Evolutionary conservation across 2,329 filamentous ascomycete genomes (phyloP).

Genomic region (Dactylella cylindrospora): DNA sequence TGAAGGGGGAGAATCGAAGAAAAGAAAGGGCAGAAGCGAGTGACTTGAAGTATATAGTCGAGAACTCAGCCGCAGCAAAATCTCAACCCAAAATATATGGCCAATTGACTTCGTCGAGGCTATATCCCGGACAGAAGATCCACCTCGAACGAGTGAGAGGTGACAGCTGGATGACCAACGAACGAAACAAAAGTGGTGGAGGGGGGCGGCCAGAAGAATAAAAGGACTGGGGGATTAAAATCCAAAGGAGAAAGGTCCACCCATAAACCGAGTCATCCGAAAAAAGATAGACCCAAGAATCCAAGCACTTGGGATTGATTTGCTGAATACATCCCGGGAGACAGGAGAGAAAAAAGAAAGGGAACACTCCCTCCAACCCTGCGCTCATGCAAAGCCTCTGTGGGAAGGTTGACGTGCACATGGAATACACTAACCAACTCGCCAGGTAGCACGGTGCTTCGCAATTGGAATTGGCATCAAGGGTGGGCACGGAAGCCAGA

Average conservation of each 20-base stretch:
- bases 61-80: slow-evolving; percentile 4
- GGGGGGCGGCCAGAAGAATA: no score
- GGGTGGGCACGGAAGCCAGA: slow-evolving; percentile 21
- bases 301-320: slow-evolving; percentile 1
- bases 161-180: slow-evolving; percentile 13
- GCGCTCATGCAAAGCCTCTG: slow-evolving; percentile 5
- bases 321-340: neutral
- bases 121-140: slow-evolving; percentile 11
- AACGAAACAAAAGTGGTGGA: slow-evolving; percentile 7
- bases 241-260: no score
- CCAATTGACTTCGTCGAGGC: slow-evolving; percentile 9
- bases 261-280: slow-evolving; percentile 3
- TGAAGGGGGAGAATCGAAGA: slow-evolving; percentile 1
- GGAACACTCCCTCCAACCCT: no score
- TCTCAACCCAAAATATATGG: neutral
- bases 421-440: slow-evolving; percentile 14
- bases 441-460: slow-evolving; percentile 31
- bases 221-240: no score
- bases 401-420: slow-evolving; percentile 6
- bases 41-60: slow-evolving; percentile 12
- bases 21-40: slow-evolving; percentile 1
- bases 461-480: no score
- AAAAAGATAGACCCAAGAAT: slow-evolving; percentile 22
- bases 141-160: slow-evolving; percentile 19
- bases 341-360: slow-evolving; percentile 20